Evolutionary conservation across 768 basidiomycete species (phyloP), one percentile per base, ranked within the genome.

Genomic region (Pisolithus marmoratus): DNA sequence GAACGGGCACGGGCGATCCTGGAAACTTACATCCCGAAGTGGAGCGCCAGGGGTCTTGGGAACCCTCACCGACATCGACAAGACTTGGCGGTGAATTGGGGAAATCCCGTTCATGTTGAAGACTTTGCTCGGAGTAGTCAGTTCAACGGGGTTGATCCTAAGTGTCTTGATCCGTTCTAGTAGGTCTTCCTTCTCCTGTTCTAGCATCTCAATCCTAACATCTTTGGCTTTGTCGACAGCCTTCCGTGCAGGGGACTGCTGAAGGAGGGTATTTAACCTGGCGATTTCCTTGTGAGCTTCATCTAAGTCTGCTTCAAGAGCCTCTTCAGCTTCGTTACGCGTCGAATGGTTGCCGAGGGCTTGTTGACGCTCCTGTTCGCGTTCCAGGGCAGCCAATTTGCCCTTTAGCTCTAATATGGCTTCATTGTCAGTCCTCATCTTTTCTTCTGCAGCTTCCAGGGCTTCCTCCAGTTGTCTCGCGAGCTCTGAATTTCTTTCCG

Each of bases 11-110:
- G 14, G 12, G 34, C 15, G 36, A 48, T 12, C 8, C 37, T 12
- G 7, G 38, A 20, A 29, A 70, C 83, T 59, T 66, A 91, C 90
- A 55, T 92, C 90, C 74, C 74, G 74, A 43, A 92, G 67, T 5
- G 90, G 87, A 2, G 75, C 85, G 36, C 90, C 90, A 41, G 90
- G 89, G 0, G 90, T 91, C 65, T 76, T 82, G 20, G 90, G 88
- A 38, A 78, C 77, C 58, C 77, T 77, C 52, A 88, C 65, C 15
- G 83, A 83, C 80, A 87, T 77, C 38, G 80, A 77, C 44, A 90
- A 64, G 23, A 83, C 79, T 34, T 84, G 86, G 17, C 87, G 80
- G 61, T 87, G 85, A 58, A 88, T 81, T 4, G 87, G 87, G n/a
- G 87, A 89, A 52, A 89, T 83, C 3, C 77, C 78, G 54, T 77